These are phyloP conservation scores for Evernia prunastri DNA, from an alignment of 495 filamentous ascomycete species.

Conservation along the genomic window DNA sequence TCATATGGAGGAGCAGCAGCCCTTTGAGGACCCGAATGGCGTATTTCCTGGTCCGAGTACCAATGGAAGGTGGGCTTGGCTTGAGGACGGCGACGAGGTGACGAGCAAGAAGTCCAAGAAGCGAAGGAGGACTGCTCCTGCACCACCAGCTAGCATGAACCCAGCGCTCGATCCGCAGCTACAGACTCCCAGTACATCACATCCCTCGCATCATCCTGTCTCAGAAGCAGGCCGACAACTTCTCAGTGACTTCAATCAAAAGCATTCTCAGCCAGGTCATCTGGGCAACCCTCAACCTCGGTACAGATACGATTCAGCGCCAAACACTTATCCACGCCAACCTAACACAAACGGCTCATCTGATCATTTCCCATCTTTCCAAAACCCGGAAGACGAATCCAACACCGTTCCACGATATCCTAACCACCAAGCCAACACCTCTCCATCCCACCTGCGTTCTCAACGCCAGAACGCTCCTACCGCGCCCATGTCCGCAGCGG, in stretches of 20 bases:
- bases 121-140: slow-evolving; percentile 6
- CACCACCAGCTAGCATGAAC: background rate
- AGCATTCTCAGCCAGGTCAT: background rate
- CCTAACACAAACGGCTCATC: background rate
- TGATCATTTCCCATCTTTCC: slow-evolving; percentile 6
- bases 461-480: slow-evolving; percentile 13
- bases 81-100: slow-evolving; percentile 26
- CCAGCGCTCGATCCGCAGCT: slow-evolving; percentile 25
- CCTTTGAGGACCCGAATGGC: slow-evolving; percentile 26
- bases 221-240: slow-evolving; percentile 10
- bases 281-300: background rate
- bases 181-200: slow-evolving; percentile 9
- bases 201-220: slow-evolving; percentile 3
- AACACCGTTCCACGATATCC: slow-evolving; percentile 1
- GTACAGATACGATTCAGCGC: slow-evolving; percentile 10
- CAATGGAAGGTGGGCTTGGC: slow-evolving; percentile 27
- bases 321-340: background rate
- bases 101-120: slow-evolving; percentile 22
- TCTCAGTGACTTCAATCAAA: slow-evolving; percentile 8
- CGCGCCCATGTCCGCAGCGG: slow-evolving; percentile 11
- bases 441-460: slow-evolving; percentile 14
- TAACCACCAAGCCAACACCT: background rate
- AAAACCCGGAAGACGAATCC: background rate
- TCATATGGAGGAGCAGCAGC: slow-evolving; percentile 13
- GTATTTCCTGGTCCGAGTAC: slow-evolving; percentile 24